These are phyloP conservation scores for Penicillium frequentans DNA, from an alignment of 2,329 filamentous ascomycete genomes.

Conservation along the genomic window DNA sequence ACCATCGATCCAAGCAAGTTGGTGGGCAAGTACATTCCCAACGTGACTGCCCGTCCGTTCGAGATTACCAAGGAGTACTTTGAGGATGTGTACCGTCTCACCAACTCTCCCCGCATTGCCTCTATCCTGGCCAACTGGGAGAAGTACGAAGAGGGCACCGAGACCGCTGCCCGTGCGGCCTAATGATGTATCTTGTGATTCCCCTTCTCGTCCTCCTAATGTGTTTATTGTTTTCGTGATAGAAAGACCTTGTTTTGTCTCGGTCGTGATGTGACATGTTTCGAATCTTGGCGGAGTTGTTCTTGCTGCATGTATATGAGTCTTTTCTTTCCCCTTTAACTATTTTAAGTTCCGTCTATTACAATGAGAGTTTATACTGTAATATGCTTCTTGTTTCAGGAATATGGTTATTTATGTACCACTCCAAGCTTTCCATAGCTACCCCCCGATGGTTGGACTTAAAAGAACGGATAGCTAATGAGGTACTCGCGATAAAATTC, in stretches of 20 bases:
- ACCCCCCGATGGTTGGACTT: no score
- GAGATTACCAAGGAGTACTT: slow-evolving; percentile 98
- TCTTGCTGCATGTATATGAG: slow-evolving; percentile 21
- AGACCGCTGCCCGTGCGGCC: slow-evolving; percentile 20
- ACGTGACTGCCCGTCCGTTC: slow-evolving; percentile 95
- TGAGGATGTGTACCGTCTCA: slow-evolving; percentile 95
- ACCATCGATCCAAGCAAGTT: slow-evolving; percentile 96
- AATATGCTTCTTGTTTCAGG: no score
- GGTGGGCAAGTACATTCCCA: slow-evolving; percentile 98
- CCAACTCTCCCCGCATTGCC: slow-evolving; percentile 66
- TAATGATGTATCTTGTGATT: slow-evolving; percentile 19
- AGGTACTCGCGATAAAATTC: background rate
- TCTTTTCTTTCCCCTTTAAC: slow-evolving; percentile 2
- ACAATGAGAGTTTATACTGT: no score
- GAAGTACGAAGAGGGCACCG: slow-evolving; percentile 57
- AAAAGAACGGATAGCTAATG: no score
- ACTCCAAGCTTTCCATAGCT: no score
- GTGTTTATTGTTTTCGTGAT: slow-evolving; percentile 15
- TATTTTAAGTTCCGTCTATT: background rate
- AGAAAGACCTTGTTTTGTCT: slow-evolving; percentile 18
- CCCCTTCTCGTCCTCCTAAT: slow-evolving; percentile 17
- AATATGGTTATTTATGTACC: no score
- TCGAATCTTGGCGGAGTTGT: slow-evolving; percentile 22
- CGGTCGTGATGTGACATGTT: slow-evolving; percentile 27
- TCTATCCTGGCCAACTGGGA: slow-evolving; percentile 78